These are phyloP conservation scores for Arctium minus DNA, from an alignment of 129 eudicot species.

Conservation along the genomic window DNA sequence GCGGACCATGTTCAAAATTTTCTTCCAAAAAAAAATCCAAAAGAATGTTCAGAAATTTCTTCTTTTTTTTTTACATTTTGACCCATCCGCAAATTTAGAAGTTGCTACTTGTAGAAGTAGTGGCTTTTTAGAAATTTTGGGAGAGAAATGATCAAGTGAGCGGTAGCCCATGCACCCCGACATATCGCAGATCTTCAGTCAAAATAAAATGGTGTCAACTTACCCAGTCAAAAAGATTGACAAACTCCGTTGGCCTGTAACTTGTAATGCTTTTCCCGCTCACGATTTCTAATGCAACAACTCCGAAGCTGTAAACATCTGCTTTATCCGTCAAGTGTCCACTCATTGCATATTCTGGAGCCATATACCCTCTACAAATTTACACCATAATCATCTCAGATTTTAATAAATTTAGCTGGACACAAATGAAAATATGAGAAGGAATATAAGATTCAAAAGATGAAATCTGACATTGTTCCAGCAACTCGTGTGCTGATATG, in stretches of 20 bases:
- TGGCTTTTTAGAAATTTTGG: too few relatives aligned
- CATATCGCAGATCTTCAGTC: neutral
- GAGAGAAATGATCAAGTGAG: neutral
- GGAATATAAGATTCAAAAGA: neutral
- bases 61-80: too few relatives aligned
- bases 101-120: too few relatives aligned
- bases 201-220: neutral
- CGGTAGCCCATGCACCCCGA: neutral
- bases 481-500: neutral
- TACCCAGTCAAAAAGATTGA: slow-evolving; percentile 78
- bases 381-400: neutral
- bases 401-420: too few relatives aligned
- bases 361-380: slow-evolving; percentile 65
- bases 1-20: too few relatives aligned
- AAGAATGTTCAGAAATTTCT: too few relatives aligned
- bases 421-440: too few relatives aligned
- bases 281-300: slow-evolving; percentile 44
- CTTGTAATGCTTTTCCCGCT: slow-evolving; percentile 41
- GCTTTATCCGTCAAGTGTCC: slow-evolving; percentile 72
- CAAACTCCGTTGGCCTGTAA: slow-evolving; percentile 56
- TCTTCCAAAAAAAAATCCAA: too few relatives aligned
- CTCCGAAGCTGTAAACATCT: slow-evolving; percentile 72
- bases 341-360: slow-evolving; percentile 79
- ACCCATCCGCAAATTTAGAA: too few relatives aligned
- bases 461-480: neutral